Percentiles rank a stretch among this genome's conserved stretches.
Conservation (phyloP, 2,329 filamentous ascomycete species). For the Sporothrix humicola region DNA sequence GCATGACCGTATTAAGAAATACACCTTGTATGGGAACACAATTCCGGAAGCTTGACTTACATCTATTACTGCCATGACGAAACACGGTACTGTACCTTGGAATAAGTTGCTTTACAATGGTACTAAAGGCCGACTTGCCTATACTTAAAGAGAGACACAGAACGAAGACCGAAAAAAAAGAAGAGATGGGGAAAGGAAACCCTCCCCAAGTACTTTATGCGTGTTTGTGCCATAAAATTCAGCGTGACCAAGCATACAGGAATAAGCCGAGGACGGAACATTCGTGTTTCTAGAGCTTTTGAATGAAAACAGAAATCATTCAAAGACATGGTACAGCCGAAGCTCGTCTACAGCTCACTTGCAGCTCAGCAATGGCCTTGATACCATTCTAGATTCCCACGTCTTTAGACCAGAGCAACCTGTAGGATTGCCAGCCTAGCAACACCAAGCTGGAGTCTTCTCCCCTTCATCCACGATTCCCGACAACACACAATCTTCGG, state of each 20-base stretch:
- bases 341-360: not conserved
- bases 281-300: not conserved
- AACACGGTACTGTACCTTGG: not conserved
- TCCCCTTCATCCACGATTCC: constrained; percentile 1
- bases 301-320: no score
- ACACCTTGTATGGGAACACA: not conserved
- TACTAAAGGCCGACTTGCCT: not conserved
- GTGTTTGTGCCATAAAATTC: no score
- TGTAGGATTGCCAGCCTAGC: not conserved
- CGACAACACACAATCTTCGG: constrained; percentile 27
- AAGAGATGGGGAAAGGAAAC: not conserved
- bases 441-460: not conserved
- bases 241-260: no score
- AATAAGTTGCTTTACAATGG: not conserved
- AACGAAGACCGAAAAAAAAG: not conserved
- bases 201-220: no score
- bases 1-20: not conserved
- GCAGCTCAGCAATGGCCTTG: not conserved
- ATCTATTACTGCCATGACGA: no score
- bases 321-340: not conserved
- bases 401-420: not conserved
- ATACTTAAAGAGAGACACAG: no score
- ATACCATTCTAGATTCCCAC: not conserved
- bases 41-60: no score
- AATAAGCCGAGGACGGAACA: not conserved